Base-by-base conservation (phyloP, 2,329 filamentous ascomycete species). In the Fusarium ramigenum region DNA sequence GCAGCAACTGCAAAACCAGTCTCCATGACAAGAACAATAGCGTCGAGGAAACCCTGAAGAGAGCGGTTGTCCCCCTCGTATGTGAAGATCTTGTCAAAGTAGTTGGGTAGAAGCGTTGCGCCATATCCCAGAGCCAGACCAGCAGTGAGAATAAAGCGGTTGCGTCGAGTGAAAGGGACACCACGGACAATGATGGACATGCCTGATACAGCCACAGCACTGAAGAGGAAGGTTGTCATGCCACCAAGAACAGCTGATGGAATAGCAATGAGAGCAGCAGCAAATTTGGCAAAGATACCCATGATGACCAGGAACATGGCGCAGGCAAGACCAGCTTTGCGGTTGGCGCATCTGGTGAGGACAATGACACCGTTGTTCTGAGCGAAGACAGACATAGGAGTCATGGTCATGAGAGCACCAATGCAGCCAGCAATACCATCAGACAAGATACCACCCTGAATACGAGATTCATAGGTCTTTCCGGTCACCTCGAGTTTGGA, bases 321-420 rank as follows among this genome's bases (percentile, higher is more conserved):
- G 79, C 91, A 93, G 54, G 91, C 92, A 80, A 94, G 95, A 9
- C 94, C 94, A 9, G 93, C 94, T 52, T 91, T 92, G 60, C 93
- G 89, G 80, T 94, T 96, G 2, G 93, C 93, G 80, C 93, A 96
- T 21, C 93, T 88, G 0, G 93, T 96, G 49, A 96, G 85, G 0
- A 93, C 92, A 69, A 96, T 95, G 58, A 96, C 93, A 40, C 93
- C 93, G 79, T 96, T 95, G 84, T 96, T 96, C 80, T 95, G 93
- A 0, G 93, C 93, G 75, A 95, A 95, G 2, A 91, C 92, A 4
- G 90, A 91, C 89, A 95, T 93, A 36, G 93, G 93, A 0, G 93
- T 93, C 74, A 94, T 93, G 53, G 93, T 96, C 84, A 91, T 93
- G 37, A 96, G 87, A 2, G 91, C 92, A 21, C 93, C 92, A 21